These are phyloP conservation scores for Heterobasidion parviporum DNA, from an alignment of 1,284 basidiomycete genomes.

Conservation along the genomic window DNA sequence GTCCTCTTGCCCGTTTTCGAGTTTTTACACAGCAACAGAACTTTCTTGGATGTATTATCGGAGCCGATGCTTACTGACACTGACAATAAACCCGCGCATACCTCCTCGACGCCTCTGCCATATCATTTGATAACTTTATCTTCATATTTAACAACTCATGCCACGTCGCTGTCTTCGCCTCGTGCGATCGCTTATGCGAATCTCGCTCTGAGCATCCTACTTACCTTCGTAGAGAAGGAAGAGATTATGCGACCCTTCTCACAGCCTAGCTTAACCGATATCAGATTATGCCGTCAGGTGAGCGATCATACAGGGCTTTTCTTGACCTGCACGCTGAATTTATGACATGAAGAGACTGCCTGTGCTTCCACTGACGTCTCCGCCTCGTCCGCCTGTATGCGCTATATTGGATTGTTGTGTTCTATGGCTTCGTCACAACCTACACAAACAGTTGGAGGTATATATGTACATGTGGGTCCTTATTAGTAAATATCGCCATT, in stretches of 20 bases:
- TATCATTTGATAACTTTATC: conserved; percentile 44
- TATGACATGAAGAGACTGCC: conserved; percentile 35
- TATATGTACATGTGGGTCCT: conserved; percentile 44
- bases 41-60: conserved; percentile 37
- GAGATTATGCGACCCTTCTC: conserved; percentile 37
- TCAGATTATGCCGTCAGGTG: conserved; percentile 58
- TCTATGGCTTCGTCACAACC: conserved; percentile 60
- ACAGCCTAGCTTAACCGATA: conserved; percentile 24
- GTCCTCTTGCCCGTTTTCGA: conserved; percentile 53
- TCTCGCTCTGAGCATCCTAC: conserved; percentile 42
- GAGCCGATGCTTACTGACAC: conserved; percentile 23
- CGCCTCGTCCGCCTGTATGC: conserved; percentile 38
- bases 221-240: conserved; percentile 40
- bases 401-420: conserved; percentile 56
- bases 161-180: conserved; percentile 45
- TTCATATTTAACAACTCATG: conserved; percentile 57
- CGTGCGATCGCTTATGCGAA: conserved; percentile 54
- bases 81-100: conserved; percentile 7
- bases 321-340: not conserved
- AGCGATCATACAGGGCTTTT: conserved; percentile 8
- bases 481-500: not conserved
- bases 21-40: conserved; percentile 39
- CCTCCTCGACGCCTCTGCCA: conserved; percentile 24
- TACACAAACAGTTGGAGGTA: conserved; percentile 52
- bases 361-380: conserved; percentile 30